Percentiles rank a stretch among this genome's conserved stretches.
Conservation (phyloP, 306 rosid species). For the Astragalus membranaceus region DNA sequence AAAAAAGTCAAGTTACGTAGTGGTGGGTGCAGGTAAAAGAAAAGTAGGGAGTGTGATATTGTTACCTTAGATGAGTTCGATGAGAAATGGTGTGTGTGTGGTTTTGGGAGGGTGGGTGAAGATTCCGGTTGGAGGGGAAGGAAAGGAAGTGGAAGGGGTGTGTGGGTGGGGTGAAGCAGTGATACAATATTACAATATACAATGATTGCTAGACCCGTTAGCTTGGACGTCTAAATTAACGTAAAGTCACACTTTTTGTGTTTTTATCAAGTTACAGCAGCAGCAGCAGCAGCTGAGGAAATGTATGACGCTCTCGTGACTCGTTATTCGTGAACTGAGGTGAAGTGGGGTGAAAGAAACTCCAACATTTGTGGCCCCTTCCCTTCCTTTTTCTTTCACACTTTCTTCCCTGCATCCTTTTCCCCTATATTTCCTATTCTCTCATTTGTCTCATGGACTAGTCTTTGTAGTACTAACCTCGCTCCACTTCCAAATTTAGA, state of each 20-base stretch:
- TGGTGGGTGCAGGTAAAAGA: no score
- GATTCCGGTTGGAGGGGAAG: background rate
- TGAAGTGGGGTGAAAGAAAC: slow-evolving; percentile 5
- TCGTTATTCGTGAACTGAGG: background rate
- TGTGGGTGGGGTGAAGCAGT: background rate
- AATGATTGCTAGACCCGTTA: slow-evolving; percentile 29
- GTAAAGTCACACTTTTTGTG: background rate
- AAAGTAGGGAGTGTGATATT: background rate
- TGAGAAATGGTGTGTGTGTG: background rate
- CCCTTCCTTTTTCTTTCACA: slow-evolving; percentile 5
- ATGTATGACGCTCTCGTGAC: slow-evolving; percentile 17
- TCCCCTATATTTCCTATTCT: background rate
- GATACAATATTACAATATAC: background rate
- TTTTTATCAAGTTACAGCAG: background rate
- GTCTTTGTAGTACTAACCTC: background rate
- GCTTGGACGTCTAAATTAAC: slow-evolving; percentile 27
- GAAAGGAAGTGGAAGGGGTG: background rate
- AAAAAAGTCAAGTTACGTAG: background rate
- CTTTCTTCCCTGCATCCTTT: background rate
- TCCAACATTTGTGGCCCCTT: slow-evolving; percentile 26
- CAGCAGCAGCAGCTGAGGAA: background rate
- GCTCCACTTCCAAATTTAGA: no score
- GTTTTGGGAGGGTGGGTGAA: background rate
- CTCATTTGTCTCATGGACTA: background rate
- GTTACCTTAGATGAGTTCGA: background rate